Percentiles rank a stretch among this genome's conserved stretches.
These are phyloP conservation scores for Acarospora socialis DNA, from an alignment of 2,329 filamentous ascomycete species.

Conservation along the genomic window DNA sequence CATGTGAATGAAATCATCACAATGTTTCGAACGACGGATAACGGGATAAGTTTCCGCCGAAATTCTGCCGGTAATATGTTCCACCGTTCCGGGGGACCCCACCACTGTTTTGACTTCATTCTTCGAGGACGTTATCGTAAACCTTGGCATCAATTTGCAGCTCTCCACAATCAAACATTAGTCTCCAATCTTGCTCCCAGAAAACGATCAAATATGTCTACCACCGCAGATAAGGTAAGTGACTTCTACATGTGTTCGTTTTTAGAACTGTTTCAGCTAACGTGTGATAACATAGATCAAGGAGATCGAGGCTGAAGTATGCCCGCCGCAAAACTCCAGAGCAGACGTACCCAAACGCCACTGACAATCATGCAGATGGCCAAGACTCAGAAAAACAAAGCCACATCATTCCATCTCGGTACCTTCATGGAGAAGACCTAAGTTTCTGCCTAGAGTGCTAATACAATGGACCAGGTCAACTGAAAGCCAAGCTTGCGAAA, in stretches of 20 bases:
- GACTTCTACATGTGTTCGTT: constrained; percentile 4
- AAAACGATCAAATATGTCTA: constrained; percentile 81
- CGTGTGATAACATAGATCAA: constrained; percentile 55
- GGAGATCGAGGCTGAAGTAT: constrained; percentile 86
- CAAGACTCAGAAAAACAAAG: constrained; percentile 94
- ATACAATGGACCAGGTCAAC: constrained; percentile 42
- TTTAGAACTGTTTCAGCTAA: constrained; percentile 20
- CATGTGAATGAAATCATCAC: too few species aligned
- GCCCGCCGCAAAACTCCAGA: constrained; percentile 19
- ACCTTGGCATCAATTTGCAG: too few species aligned
- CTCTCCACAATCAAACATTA: too few species aligned
- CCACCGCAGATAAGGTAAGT: constrained; percentile 86
- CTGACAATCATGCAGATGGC: too few species aligned
- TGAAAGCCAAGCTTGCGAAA: constrained; percentile 97
- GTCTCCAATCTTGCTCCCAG: too few species aligned
- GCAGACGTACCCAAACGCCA: background rate
- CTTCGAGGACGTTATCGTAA: too few species aligned
- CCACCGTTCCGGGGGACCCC: too few species aligned
- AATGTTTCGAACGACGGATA: too few species aligned
- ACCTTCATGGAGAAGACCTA: background rate
- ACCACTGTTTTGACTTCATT: too few species aligned
- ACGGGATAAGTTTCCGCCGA: too few species aligned
- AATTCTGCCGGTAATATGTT: too few species aligned
- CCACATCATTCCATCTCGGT: constrained; percentile 77
- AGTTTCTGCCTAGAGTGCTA: constrained; percentile 12